Evolutionary conservation across 306 rosid genomes (phyloP).

Genomic region (Bauhinia variegata): DNA sequence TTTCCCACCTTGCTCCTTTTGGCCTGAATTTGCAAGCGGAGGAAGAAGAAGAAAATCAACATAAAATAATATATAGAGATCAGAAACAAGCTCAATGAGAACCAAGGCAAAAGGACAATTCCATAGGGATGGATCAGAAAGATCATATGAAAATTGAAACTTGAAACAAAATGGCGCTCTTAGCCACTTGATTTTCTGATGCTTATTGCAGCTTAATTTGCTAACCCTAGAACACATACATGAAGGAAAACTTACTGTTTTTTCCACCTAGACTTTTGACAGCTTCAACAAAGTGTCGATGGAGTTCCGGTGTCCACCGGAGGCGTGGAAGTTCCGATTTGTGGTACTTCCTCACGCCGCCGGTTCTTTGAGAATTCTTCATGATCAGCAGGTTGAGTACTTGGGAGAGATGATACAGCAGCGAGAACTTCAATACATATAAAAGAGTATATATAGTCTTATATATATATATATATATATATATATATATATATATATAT

Average conservation of each 20-base stretch:
- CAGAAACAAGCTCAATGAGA: not conserved
- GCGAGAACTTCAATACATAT: conserved; percentile 17
- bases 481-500: too few species aligned
- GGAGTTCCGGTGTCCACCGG: conserved; percentile 50
- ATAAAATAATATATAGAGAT: not conserved
- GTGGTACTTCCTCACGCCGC: conserved; percentile 35
- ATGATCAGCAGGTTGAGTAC: conserved; percentile 3
- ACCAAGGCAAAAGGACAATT: not conserved
- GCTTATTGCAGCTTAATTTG: not conserved
- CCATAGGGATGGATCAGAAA: not conserved
- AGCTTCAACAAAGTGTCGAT: conserved; percentile 41
- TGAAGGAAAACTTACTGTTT: conserved; percentile 30
- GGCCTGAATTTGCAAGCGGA: not conserved
- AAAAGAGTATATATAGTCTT: conserved; percentile 22
- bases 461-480: too few species aligned
- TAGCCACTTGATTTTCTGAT: not conserved
- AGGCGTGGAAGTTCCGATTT: conserved; percentile 47
- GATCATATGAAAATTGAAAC: not conserved
- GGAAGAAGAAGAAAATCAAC: too few species aligned
- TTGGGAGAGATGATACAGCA: not conserved
- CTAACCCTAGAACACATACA: conserved; percentile 18
- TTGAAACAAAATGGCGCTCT: not conserved
- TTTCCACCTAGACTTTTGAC: conserved; percentile 46
- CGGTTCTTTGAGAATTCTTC: conserved; percentile 31
- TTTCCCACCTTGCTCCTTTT: not conserved